Evolutionary conservation across 768 basidiomycete species (phyloP).

Genomic region (Psilocybe azurescens): DNA sequence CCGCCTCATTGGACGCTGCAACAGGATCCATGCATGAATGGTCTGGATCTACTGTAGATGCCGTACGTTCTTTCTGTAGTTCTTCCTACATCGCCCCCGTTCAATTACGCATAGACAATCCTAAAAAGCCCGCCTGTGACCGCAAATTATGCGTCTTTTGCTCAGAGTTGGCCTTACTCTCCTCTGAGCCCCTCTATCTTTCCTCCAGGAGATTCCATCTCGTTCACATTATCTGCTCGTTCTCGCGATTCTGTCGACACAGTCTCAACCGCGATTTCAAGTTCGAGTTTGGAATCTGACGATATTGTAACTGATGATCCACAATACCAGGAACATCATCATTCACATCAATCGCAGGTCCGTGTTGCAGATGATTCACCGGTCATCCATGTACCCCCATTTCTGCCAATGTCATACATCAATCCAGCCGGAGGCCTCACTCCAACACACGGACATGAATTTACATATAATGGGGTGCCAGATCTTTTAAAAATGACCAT

Average conservation of each 20-base stretch:
- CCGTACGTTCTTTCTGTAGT: slow-evolving; percentile 18
- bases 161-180: slow-evolving; percentile 25
- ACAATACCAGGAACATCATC: slow-evolving; percentile 43
- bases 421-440: slow-evolving; percentile 14
- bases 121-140: slow-evolving; percentile 17
- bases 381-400: slow-evolving; percentile 38
- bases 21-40: slow-evolving; percentile 18
- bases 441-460: slow-evolving; percentile 26
- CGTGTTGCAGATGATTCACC: slow-evolving; percentile 37
- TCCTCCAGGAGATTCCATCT: slow-evolving; percentile 21
- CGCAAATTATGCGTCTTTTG: slow-evolving; percentile 20
- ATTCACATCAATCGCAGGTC: slow-evolving; percentile 46
- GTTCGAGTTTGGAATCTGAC: slow-evolving; percentile 32
- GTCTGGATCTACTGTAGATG: slow-evolving; percentile 19
- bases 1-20: not conserved
- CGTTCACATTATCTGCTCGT: slow-evolving; percentile 22
- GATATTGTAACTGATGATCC: slow-evolving; percentile 46
- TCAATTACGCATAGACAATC: slow-evolving; percentile 15
- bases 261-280: slow-evolving; percentile 27
- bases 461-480: slow-evolving; percentile 2
- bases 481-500: slow-evolving; percentile 13
- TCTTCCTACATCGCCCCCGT: not conserved
- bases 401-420: slow-evolving; percentile 27
- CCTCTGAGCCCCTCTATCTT: slow-evolving; percentile 13
- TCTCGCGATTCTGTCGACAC: slow-evolving; percentile 32